Evolutionary conservation across 192 early-diverging fungal genomes (phyloP).

Genomic region (Funneliformis geosporum): DNA sequence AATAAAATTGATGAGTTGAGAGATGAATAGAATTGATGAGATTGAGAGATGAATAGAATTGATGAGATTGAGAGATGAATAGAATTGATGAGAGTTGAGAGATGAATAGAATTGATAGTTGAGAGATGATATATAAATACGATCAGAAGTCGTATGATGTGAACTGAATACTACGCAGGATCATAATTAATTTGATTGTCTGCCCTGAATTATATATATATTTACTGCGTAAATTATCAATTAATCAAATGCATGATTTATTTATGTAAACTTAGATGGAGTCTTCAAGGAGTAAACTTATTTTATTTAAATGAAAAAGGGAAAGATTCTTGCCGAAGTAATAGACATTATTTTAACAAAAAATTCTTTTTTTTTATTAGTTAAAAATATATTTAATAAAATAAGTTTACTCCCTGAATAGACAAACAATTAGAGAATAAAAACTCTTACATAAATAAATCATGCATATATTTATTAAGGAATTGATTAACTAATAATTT

Average conservation of each 20-base stretch:
- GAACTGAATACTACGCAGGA: slow-evolving; percentile 15
- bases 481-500: no score
- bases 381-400: no score
- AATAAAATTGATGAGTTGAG: background rate
- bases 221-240: slow-evolving; percentile 11
- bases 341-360: no score
- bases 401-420: background rate
- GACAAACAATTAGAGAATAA: background rate
- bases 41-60: background rate
- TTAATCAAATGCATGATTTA: background rate
- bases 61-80: background rate
- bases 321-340: no score
- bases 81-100: background rate
- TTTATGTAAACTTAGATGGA: no score
- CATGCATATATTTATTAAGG: no score
- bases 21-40: no score
- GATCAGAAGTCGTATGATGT: slow-evolving; percentile 4
- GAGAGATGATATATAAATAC: background rate
- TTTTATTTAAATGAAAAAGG: no score
- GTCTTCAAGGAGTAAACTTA: no score
- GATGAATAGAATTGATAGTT: background rate
- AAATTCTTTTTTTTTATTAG: no score
- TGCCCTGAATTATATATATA: slow-evolving; percentile 10
- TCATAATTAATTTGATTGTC: slow-evolving; percentile 20
- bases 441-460: background rate